Evolutionary conservation across 2,329 filamentous ascomycete genomes (phyloP).

Genomic region (Epichloe hybrida): DNA sequence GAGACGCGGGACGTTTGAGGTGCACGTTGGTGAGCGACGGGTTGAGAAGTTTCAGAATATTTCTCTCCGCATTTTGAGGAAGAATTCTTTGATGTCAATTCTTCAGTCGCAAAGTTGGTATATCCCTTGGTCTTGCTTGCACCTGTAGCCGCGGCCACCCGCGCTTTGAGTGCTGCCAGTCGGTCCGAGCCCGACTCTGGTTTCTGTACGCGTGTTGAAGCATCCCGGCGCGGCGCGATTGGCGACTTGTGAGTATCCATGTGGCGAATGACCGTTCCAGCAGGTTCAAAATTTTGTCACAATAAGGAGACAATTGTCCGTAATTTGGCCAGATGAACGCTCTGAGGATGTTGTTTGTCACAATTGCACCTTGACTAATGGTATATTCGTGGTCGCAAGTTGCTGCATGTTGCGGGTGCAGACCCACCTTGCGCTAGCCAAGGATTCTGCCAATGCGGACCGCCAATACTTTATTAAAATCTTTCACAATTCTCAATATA

Average conservation of each 20-base stretch:
- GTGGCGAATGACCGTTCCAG: neutral
- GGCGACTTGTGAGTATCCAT: slow-evolving; percentile 39
- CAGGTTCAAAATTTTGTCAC: too few relatives aligned
- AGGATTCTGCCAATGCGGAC: too few relatives aligned
- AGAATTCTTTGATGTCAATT: slow-evolving; percentile 35
- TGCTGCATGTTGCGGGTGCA: neutral
- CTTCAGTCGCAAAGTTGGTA: slow-evolving; percentile 59
- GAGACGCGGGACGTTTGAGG: slow-evolving; percentile 2
- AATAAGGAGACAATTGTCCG: neutral
- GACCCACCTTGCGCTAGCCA: neutral
- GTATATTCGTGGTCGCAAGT: neutral
- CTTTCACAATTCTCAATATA: too few relatives aligned
- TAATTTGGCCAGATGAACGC: too few relatives aligned
- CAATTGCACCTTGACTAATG: too few relatives aligned
- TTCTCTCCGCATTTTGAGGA: slow-evolving; percentile 24
- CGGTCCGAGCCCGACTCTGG: slow-evolving; percentile 46
- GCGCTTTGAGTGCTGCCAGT: slow-evolving; percentile 65
- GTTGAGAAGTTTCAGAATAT: slow-evolving; percentile 4
- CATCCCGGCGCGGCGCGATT: slow-evolving; percentile 43
- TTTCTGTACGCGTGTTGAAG: slow-evolving; percentile 40
- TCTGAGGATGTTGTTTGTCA: too few relatives aligned
- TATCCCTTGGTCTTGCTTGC: slow-evolving; percentile 49
- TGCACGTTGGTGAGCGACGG: neutral
- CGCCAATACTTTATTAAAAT: too few relatives aligned
- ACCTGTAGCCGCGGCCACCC: slow-evolving; percentile 63